These are phyloP conservation scores for Corniculantispora saksenae DNA, from an alignment of 2,329 filamentous ascomycete genomes.

Conservation along the genomic window DNA sequence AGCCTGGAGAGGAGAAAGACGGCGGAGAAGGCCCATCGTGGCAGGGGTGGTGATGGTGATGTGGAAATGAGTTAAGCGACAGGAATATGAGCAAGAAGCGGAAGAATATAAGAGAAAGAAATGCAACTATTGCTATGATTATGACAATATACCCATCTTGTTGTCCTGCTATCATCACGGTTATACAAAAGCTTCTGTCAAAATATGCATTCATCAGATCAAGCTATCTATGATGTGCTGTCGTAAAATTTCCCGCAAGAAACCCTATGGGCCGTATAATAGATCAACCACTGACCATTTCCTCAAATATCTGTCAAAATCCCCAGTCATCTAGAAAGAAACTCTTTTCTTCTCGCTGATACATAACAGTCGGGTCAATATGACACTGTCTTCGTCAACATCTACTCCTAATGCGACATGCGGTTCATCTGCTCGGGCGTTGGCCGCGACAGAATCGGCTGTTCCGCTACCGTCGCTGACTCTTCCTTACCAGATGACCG, in stretches of 20 bases:
- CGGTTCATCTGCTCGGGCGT: conserved; percentile 19
- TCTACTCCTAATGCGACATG: neutral
- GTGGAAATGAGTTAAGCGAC: conserved; percentile 41
- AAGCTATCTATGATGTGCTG: neutral
- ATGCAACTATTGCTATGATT: neutral
- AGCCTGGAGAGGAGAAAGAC: conserved; percentile 58
- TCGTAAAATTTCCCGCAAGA: neutral
- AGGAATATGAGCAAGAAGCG: neutral
- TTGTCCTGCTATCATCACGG: neutral
- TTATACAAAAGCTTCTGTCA: neutral
- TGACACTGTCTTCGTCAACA: neutral
- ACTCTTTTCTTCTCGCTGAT: neutral
- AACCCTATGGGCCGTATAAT: neutral
- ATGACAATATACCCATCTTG: conserved; percentile 10
- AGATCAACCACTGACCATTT: neutral
- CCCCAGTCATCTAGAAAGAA: conserved; percentile 1
- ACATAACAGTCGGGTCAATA: neutral
- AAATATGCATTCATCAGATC: neutral
- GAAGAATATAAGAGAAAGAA: neutral
- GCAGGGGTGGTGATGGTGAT: conserved; percentile 40
- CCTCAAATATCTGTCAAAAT: neutral
- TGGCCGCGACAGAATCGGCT: conserved; percentile 21
- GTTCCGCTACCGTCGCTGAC: conserved; percentile 21
- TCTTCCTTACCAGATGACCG: conserved; percentile 30
- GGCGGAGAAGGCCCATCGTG: conserved; percentile 36